These are phyloP conservation scores for Mucor velutinosus DNA, from an alignment of 371 early-diverging fungal genomes.

Conservation along the genomic window DNA sequence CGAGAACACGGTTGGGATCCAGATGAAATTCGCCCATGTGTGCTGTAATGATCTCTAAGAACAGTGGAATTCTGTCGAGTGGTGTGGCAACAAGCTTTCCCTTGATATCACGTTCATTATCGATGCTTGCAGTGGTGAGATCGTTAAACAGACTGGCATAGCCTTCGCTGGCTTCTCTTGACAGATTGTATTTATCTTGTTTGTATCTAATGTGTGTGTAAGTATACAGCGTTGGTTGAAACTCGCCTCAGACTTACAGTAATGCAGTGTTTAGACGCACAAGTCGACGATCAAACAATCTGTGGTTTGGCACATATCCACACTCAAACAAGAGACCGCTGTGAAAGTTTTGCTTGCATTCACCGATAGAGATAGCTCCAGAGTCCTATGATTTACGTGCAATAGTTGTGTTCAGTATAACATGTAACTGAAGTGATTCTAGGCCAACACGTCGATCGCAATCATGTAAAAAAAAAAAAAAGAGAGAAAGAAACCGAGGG, in stretches of 20 bases:
- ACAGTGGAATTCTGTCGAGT: conserved; percentile 35
- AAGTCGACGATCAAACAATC: conserved; percentile 54
- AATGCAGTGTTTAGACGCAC: conserved; percentile 70
- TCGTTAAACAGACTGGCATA: conserved; percentile 81
- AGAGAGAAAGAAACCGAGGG: neutral
- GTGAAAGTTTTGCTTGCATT: conserved; percentile 39
- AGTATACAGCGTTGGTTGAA: neutral
- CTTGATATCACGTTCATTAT: conserved; percentile 29
- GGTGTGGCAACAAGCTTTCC: conserved; percentile 34
- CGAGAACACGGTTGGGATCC: conserved; percentile 89
- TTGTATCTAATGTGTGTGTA: conserved; percentile 59
- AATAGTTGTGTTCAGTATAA: conserved; percentile 1
- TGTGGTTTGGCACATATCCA: conserved; percentile 49
- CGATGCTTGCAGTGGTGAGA: conserved; percentile 48
- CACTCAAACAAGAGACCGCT: conserved; percentile 55
- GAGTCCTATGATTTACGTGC: conserved; percentile 14
- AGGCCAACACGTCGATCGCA: neutral
- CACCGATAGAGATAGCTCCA: conserved; percentile 20
- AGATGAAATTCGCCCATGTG: conserved; percentile 80
- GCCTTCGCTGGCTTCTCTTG: conserved; percentile 88
- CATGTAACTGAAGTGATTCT: neutral
- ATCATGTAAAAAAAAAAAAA: neutral
- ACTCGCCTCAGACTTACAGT: conserved; percentile 40
- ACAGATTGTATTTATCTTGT: conserved; percentile 89
- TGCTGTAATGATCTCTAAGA: conserved; percentile 50